phyloP scores from a whole-genome alignment of 2,329 filamentous ascomycete genomes.

The Ascocoryne sarcoides region DNA sequence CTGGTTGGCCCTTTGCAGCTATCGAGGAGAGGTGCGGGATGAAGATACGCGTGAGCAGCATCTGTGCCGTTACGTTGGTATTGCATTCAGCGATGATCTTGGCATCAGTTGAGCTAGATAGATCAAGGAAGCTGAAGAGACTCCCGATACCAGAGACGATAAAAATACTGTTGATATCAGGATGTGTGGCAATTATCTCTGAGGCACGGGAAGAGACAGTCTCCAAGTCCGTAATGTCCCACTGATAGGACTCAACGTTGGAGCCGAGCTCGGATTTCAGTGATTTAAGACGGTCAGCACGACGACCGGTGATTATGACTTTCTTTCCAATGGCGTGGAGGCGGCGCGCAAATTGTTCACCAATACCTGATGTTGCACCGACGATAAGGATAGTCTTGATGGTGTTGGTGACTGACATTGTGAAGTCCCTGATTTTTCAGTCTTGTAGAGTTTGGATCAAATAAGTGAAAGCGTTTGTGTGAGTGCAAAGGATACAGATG shows the following conservation, averaged over 20 bases:
- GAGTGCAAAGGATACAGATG: too few species aligned
- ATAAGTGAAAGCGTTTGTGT: too few species aligned
- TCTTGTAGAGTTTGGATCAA: too few species aligned
- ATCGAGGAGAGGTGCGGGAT: constrained; percentile 26
- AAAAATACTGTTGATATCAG: constrained; percentile 28
- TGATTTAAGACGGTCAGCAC: constrained; percentile 15
- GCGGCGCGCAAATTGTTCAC: constrained; percentile 13
- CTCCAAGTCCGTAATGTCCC: constrained; percentile 15
- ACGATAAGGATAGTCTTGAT: constrained; percentile 27
- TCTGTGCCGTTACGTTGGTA: constrained; percentile 26
- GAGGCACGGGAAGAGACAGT: constrained; percentile 8
- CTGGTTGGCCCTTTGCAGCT: constrained; percentile 13
- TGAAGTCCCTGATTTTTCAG: too few species aligned
- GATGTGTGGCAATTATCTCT: constrained; percentile 15
- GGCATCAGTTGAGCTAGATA: constrained; percentile 13
- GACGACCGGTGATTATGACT: constrained; percentile 17
- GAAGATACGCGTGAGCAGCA: constrained; percentile 24
- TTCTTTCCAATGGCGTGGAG: constrained; percentile 14
- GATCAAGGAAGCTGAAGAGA: constrained; percentile 18
- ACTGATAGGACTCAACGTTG: constrained; percentile 22
- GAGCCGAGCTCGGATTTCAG: constrained; percentile 24
- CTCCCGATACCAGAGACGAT: constrained; percentile 27
- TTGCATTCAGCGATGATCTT: constrained; percentile 9
- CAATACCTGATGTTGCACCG: constrained; percentile 22
- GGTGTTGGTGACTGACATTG: too few species aligned